Percentiles rank a stretch among this genome's conserved stretches.
Conservation (phyloP, 1,139 yeast species). For the Taphrina wiesneri region DNA sequence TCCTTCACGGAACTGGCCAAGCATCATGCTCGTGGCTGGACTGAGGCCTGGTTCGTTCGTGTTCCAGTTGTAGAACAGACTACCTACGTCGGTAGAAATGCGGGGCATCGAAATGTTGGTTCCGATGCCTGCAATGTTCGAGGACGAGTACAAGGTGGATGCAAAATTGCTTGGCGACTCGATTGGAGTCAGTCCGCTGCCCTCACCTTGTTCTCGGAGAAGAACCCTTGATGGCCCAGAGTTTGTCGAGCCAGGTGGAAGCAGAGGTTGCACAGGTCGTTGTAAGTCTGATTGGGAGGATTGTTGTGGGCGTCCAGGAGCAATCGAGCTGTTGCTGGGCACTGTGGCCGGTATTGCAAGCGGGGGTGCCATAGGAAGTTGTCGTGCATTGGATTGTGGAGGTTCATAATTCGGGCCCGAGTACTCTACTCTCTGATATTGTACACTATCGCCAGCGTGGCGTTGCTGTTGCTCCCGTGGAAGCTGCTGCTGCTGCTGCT, state of each 20-base stretch:
- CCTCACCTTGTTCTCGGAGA: neutral
- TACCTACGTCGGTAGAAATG: constrained; percentile 32
- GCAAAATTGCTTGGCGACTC: constrained; percentile 28
- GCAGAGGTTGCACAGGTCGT: neutral
- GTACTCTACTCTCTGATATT: neutral
- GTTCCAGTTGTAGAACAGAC: constrained; percentile 31
- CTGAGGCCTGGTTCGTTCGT: constrained; percentile 32
- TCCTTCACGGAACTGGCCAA: constrained; percentile 11
- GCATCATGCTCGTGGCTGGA: constrained; percentile 31
- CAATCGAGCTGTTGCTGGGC: neutral
- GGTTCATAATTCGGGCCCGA: neutral
- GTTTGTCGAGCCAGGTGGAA: neutral
- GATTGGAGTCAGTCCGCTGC: constrained; percentile 11
- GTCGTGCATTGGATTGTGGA: neutral
- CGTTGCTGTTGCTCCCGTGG: neutral
- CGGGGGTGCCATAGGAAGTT: constrained; percentile 20
- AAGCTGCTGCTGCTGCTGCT: neutral
- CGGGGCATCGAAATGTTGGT: constrained; percentile 27
- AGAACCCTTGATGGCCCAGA: constrained; percentile 9
- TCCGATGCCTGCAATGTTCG: constrained; percentile 12
- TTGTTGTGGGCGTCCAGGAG: neutral
- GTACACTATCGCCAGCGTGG: neutral
- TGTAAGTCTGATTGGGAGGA: neutral
- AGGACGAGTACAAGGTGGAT: constrained; percentile 7
- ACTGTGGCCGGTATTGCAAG: constrained; percentile 2